phyloP scores from a whole-genome alignment of 345 rosid genomes.

The Arabis alpina region DNA sequence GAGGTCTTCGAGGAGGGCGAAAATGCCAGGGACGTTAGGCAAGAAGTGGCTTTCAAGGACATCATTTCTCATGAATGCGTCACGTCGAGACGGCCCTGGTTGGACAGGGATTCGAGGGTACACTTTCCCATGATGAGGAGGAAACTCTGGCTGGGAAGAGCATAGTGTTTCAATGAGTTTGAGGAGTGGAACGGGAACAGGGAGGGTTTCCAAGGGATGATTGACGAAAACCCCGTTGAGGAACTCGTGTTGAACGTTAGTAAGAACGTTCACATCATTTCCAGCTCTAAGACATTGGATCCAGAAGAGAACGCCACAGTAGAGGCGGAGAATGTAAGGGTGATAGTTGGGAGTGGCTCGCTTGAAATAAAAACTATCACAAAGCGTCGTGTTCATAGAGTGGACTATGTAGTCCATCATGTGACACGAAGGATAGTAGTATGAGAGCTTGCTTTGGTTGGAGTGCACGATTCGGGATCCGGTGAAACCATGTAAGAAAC shows the following conservation, averaged over 20 bases:
- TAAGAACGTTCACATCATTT: conserved; percentile 2
- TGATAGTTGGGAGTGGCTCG: neutral
- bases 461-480: neutral
- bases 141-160: conserved; percentile 12
- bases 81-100: neutral
- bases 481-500: neutral
- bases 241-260: neutral
- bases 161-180: neutral
- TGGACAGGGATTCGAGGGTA: neutral
- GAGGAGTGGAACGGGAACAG: neutral
- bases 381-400: neutral
- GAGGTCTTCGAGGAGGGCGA: neutral
- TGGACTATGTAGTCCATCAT: conserved; percentile 18
- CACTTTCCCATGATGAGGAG: neutral
- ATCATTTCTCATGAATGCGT: neutral
- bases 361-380: neutral
- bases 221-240: neutral
- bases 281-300: conserved; percentile 11
- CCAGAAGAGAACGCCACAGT: conserved; percentile 3
- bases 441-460: neutral
- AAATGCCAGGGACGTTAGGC: conserved; percentile 5
- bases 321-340: conserved; percentile 2
- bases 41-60: conserved; percentile 2
- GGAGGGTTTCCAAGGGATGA: conserved; percentile 1
- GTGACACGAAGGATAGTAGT: conserved; percentile 7